These are phyloP conservation scores for Neurospora discreta DNA, from an alignment of 495 filamentous ascomycete species.

Conservation along the genomic window DNA sequence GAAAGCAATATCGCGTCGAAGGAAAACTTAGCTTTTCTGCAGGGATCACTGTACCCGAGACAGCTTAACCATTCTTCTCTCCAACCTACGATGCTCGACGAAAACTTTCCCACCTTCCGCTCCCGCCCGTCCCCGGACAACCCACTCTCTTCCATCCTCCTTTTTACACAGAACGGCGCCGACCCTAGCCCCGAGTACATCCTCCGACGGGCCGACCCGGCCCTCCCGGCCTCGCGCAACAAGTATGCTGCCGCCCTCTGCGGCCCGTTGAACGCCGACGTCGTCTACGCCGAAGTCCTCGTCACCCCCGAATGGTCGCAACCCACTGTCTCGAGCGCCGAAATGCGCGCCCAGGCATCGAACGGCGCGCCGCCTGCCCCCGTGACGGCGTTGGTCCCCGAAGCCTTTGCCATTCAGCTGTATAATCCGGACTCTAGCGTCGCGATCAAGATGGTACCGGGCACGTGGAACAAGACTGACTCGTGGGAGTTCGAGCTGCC, in stretches of 20 bases:
- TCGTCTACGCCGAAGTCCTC: constrained; percentile 82
- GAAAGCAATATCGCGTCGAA: not conserved
- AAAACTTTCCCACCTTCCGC: constrained; percentile 66
- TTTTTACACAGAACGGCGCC: constrained; percentile 67
- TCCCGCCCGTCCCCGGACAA: constrained; percentile 30
- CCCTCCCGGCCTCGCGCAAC: constrained; percentile 56
- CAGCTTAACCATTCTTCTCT: not conserved
- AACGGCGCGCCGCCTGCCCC: constrained; percentile 52
- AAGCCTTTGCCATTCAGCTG: constrained; percentile 69
- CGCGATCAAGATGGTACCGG: constrained; percentile 53
- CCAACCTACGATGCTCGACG: constrained; percentile 66
- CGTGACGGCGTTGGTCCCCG: constrained; percentile 66
- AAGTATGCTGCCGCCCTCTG: constrained; percentile 77
- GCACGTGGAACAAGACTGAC: constrained; percentile 65
- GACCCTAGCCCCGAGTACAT: constrained; percentile 71
- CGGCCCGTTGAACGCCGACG: constrained; percentile 68
- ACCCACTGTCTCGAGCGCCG: constrained; percentile 65
- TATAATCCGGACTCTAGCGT: constrained; percentile 92
- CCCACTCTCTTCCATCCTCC: constrained; percentile 46
- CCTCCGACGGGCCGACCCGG: constrained; percentile 62
- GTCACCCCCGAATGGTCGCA: constrained; percentile 76
- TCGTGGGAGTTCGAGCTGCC: constrained; percentile 92
- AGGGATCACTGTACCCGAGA: not conserved
- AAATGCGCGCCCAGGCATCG: constrained; percentile 55
- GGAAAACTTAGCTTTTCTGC: not conserved